Conservation (phyloP, 2,329 filamentous ascomycete genomes). For the Furcasterigmium furcatum region DNA sequence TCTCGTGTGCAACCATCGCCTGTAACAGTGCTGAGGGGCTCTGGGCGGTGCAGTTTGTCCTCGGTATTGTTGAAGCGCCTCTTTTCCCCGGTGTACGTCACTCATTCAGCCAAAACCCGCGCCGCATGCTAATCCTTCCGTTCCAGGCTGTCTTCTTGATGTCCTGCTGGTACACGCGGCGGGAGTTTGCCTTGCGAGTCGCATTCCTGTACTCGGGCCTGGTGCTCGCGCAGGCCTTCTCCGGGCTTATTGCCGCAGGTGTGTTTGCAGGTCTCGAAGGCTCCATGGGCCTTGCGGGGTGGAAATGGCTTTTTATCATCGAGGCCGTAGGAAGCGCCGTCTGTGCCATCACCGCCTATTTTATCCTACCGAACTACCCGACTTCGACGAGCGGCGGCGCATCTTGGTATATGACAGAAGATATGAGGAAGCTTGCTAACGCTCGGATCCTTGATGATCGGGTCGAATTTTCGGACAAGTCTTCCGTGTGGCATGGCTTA, state of each 20-base stretch:
- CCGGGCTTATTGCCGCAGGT: conserved; percentile 38
- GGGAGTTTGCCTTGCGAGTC: conserved; percentile 16
- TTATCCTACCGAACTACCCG: conserved; percentile 8
- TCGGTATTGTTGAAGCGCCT: conserved; percentile 14
- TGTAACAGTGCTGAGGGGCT: conserved; percentile 5
- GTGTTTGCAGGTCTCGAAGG: conserved; percentile 41
- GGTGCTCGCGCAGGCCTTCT: conserved; percentile 15
- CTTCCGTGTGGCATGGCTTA: conserved; percentile 14
- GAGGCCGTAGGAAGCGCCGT: conserved; percentile 43
- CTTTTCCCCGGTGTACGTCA: conserved; percentile 11
- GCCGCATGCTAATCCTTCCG: conserved; percentile 18
- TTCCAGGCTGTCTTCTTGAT: conserved; percentile 43
- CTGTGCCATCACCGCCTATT: conserved; percentile 7
- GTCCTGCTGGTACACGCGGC: conserved; percentile 19
- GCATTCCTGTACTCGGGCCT: conserved; percentile 18
- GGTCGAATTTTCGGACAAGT: conserved; percentile 12
- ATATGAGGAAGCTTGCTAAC: conserved; percentile 9
- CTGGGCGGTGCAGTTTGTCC: conserved; percentile 10
- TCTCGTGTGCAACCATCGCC: conserved; percentile 16
- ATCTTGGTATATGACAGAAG: conserved; percentile 7
- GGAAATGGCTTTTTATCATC: conserved; percentile 68
- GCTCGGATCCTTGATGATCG: conserved; percentile 13
- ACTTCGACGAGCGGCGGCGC: conserved; percentile 4
- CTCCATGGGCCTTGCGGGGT: conserved; percentile 52
- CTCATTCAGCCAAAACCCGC: no score